These are phyloP conservation scores for Agaricus bisporus DNA, from an alignment of 768 basidiomycete genomes.

Conservation along the genomic window DNA sequence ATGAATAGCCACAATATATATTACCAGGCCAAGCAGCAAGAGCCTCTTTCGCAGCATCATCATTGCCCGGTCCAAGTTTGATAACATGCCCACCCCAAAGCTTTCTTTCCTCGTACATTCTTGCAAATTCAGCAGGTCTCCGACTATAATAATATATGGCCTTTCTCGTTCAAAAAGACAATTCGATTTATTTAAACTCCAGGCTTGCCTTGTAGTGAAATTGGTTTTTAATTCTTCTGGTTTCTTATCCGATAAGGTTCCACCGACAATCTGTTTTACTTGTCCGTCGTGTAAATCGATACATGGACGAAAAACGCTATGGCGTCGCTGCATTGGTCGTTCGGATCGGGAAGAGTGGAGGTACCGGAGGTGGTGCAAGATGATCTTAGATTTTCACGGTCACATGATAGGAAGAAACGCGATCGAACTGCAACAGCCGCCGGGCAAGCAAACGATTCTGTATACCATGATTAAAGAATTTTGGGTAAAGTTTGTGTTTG, in stretches of 20 bases:
- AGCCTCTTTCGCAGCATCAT: conserved; percentile 82
- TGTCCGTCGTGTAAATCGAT: conserved; percentile 95
- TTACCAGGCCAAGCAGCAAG: conserved; percentile 78
- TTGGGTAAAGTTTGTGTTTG: no score
- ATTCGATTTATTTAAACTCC: neutral
- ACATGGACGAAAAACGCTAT: conserved; percentile 80
- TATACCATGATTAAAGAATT: no score
- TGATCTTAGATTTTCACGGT: neutral
- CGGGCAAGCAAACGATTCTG: no score
- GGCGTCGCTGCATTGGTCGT: neutral
- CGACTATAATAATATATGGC: conserved; percentile 48
- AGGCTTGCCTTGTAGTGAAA: conserved; percentile 77
- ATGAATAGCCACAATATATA: no score
- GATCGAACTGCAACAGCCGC: no score
- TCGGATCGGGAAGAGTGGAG: neutral
- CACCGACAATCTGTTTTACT: conserved; percentile 98
- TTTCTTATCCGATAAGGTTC: conserved; percentile 71
- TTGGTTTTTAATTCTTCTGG: conserved; percentile 72
- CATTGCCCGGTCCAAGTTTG: conserved; percentile 89
- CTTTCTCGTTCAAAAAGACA: neutral
- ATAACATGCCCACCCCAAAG: conserved; percentile 93
- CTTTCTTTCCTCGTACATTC: conserved; percentile 61
- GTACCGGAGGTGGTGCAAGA: no score
- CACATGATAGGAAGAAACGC: neutral
- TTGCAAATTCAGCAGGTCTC: conserved; percentile 73